Evolutionary conservation across 148 eudicot species (phyloP), one percentile per base, ranked within the genome.

Genomic region (Pouteria glomerata): DNA sequence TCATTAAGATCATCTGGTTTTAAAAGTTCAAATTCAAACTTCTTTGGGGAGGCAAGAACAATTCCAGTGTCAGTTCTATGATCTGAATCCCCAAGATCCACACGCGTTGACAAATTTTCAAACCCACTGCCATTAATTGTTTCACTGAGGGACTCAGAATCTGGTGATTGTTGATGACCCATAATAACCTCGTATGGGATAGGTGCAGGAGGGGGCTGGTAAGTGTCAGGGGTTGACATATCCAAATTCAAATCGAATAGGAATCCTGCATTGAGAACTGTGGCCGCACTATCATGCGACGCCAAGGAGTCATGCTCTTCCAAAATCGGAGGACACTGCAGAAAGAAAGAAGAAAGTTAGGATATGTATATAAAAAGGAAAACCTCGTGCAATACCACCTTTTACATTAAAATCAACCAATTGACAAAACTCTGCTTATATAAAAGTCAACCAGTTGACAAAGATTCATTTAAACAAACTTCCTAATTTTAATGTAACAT

Each of bases 181-280:
- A 90, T 73, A 77, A 87, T 88, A 63, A 81, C 86, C 61, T 90
- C 88, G 53, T 88, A 93, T 18, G 98, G 98, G 69, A 93, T 80
- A 23, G 97, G 98, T 16, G 87, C 86, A 64, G 98, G 97, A 69
- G 97, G 97, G 23, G 90, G 80, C 5, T 90, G 86, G 75, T 78
- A 90, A 71, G 97, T 93, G 73, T 93, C 92, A 8, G 95, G 98
- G 50, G 78, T 85, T 67, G 98, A 85, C 19, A 82, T 88, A 79
- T 90, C 94, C 73, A 88, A 77, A 82, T 89, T 89, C 72, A 87
- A 59, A 73, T 93, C 90, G 57, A 84, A 77, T 57, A 87, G 73
- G 53, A 87, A 71, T 56, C 92, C 90, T 27, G 89, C 63, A 39
- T 89, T 73, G 13, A 86, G 76, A 31, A 86, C 81, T n/a, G 85